These are phyloP conservation scores for Russula ochroleuca DNA, from an alignment of 768 basidiomycete genomes.

Conservation along the genomic window DNA sequence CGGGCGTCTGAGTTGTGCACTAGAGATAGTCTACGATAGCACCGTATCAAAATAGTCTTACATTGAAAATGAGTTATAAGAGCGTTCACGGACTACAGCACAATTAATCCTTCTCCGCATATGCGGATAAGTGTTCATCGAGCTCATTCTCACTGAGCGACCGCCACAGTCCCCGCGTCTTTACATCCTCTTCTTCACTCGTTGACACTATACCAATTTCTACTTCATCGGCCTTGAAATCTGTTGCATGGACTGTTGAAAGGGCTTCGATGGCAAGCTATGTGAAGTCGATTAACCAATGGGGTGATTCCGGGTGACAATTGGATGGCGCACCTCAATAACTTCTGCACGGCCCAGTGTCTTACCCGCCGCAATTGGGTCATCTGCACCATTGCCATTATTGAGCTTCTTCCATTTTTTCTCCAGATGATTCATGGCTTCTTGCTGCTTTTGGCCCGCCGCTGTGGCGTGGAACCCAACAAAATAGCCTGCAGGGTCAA, in stretches of 20 bases:
- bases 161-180: constrained; percentile 73
- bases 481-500: constrained; percentile 98
- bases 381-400: constrained; percentile 70
- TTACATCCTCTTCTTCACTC: constrained; percentile 63
- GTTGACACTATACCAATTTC: constrained; percentile 92
- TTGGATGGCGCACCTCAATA: constrained; percentile 66
- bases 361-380: constrained; percentile 71
- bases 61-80: no score
- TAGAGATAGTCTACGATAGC: background rate
- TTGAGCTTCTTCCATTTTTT: constrained; percentile 98
- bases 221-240: constrained; percentile 93
- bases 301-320: background rate
- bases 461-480: constrained; percentile 97
- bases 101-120: constrained; percentile 81
- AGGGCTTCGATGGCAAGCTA: constrained; percentile 93
- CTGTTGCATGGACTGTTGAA: constrained; percentile 90
- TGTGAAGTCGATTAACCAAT: background rate
- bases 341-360: constrained; percentile 70
- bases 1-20: background rate
- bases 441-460: constrained; percentile 95
- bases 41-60: background rate
- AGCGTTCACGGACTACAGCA: background rate
- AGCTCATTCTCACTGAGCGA: constrained; percentile 75
- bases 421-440: constrained; percentile 97
- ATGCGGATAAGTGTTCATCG: constrained; percentile 75